Conservation (phyloP, 2,329 filamentous ascomycete species). For the Chalaropsis ovoidea region DNA sequence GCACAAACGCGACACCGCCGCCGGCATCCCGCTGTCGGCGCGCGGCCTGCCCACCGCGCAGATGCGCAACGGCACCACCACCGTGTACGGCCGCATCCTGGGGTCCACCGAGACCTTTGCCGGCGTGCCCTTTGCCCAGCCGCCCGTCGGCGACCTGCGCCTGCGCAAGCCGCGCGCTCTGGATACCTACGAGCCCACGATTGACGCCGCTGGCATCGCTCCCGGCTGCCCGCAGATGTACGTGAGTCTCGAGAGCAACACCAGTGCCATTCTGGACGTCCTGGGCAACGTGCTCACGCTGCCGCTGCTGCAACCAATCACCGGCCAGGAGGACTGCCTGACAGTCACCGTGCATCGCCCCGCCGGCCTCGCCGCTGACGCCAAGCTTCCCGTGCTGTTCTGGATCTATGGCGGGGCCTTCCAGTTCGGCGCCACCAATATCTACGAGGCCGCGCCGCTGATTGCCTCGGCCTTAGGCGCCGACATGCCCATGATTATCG, state of each 20-base stretch:
- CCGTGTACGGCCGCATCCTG: slow-evolving; percentile 27
- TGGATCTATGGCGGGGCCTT: slow-evolving; percentile 50
- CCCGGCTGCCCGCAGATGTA: slow-evolving; percentile 51
- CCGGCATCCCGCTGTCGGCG: slow-evolving; percentile 19
- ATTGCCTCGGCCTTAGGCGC: slow-evolving; percentile 33
- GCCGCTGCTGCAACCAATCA: slow-evolving; percentile 37
- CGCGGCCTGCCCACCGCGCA: slow-evolving; percentile 11
- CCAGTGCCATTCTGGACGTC: slow-evolving; percentile 31
- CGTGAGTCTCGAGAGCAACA: slow-evolving; percentile 35
- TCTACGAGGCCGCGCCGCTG: slow-evolving; percentile 34
- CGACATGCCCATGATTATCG: slow-evolving; percentile 50
- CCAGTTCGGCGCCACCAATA: slow-evolving; percentile 32
- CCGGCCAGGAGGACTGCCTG: slow-evolving; percentile 44
- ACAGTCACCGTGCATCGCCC: slow-evolving; percentile 42
- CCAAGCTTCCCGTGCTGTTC: slow-evolving; percentile 45
- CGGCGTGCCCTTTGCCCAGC: slow-evolving; percentile 54
- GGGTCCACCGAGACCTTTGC: slow-evolving; percentile 46
- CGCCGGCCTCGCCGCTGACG: slow-evolving; percentile 33
- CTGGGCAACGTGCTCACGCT: slow-evolving; percentile 36
- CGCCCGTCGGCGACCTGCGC: slow-evolving; percentile 47
- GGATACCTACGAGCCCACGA: slow-evolving; percentile 39
- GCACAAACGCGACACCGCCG: slow-evolving; percentile 9
- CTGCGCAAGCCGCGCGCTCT: slow-evolving; percentile 50
- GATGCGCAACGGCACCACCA: slow-evolving; percentile 9
- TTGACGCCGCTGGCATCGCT: slow-evolving; percentile 42